Base-by-base conservation (phyloP, 1,284 basidiomycete species). In the Ustilago loliicola region DNA sequence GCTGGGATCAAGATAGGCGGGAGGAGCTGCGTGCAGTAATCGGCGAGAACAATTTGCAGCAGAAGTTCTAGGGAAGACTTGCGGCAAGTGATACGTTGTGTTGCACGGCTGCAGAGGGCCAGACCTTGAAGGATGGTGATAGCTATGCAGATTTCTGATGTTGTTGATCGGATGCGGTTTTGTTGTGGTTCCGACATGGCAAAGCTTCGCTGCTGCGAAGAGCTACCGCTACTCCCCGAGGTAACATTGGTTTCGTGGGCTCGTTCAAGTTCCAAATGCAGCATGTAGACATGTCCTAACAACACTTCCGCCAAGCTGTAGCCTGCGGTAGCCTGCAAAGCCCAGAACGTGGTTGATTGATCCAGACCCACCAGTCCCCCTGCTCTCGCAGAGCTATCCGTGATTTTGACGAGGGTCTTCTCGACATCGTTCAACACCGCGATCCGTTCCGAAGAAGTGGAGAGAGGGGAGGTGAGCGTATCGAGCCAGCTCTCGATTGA, bases 121-220 rank as follows among this genome's bases (percentile, higher is more conserved):
- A 78, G 68, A 8, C 76, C 76, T 34, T 78, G 76, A 7, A 78
- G 68, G 55, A 78, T 67, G 62, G 71, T 72, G 48, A 78, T 66
- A 47, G 61, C 42, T 38, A 73, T 72, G 42, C 76, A 74, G 45
- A 68, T 56, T 29, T 78, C 72, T 4, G 61, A 61, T 19, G 68
- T 67, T 2, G 50, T 53, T 7, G 50, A 53, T 17, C 58, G 66
- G 8, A 77, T 29, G 8, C 74, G 62, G 27, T 70, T 60, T 3
- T 52, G 56, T 50, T 66, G 66, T 2, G 52, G 40, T 7, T 75
- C 66, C 0, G 72, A 56, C 27, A 61, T 29, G 30, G 23, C 27
- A 17, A 9, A 40, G 13, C 21, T 15, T 29, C 8, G 48, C 27
- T 50, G 48, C 32, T 51, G 50, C 38, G 61, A 56, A 10, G 52